These are phyloP conservation scores for Aspergillus proliferans DNA, from an alignment of 2,329 filamentous ascomycete genomes.

Conservation along the genomic window DNA sequence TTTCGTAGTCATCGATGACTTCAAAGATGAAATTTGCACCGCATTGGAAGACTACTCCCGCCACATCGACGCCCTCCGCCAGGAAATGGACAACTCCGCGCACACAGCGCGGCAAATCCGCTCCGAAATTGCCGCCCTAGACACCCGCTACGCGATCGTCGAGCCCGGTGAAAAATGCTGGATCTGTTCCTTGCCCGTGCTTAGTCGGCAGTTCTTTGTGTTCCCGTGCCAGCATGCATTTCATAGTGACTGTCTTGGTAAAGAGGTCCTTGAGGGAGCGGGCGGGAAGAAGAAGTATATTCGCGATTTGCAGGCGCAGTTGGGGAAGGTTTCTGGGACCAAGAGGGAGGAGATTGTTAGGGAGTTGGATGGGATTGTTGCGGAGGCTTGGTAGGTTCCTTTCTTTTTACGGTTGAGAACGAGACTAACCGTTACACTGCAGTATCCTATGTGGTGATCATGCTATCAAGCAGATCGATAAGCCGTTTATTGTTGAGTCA, in stretches of 20 bases:
- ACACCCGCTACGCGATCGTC: slow-evolving; percentile 89
- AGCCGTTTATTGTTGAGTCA: slow-evolving; percentile 78
- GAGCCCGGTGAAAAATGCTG: slow-evolving; percentile 94
- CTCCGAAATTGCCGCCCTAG: slow-evolving; percentile 75
- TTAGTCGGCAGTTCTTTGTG: slow-evolving; percentile 92
- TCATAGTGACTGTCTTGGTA: slow-evolving; percentile 87
- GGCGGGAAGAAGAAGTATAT: slow-evolving; percentile 75
- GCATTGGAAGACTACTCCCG: slow-evolving; percentile 90
- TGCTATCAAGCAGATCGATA: slow-evolving; percentile 88
- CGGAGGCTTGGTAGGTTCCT: slow-evolving; percentile 69
- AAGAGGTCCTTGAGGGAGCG: slow-evolving; percentile 74
- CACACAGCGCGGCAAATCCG: slow-evolving; percentile 87
- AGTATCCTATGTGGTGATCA: slow-evolving; percentile 92
- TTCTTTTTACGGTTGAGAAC: slow-evolving; percentile 5
- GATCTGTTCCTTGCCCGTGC: slow-evolving; percentile 74
- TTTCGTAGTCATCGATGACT: slow-evolving; percentile 97
- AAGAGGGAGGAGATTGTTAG: slow-evolving; percentile 76
- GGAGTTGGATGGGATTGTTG: slow-evolving; percentile 88
- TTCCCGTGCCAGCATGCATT: slow-evolving; percentile 98
- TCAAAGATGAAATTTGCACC: slow-evolving; percentile 94
- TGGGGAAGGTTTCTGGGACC: slow-evolving; percentile 55
- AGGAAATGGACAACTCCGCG: slow-evolving; percentile 93
- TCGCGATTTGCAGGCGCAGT: slow-evolving; percentile 74
- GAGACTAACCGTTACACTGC: slow-evolving; percentile 15
- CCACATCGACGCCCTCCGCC: slow-evolving; percentile 79